A percentile compares a stretch with the other conserved stretches of the same genome.
phyloP scores from a whole-genome alignment of 2,329 filamentous ascomycete genomes.

The Pseudopyrenochaeta lycopersici region DNA sequence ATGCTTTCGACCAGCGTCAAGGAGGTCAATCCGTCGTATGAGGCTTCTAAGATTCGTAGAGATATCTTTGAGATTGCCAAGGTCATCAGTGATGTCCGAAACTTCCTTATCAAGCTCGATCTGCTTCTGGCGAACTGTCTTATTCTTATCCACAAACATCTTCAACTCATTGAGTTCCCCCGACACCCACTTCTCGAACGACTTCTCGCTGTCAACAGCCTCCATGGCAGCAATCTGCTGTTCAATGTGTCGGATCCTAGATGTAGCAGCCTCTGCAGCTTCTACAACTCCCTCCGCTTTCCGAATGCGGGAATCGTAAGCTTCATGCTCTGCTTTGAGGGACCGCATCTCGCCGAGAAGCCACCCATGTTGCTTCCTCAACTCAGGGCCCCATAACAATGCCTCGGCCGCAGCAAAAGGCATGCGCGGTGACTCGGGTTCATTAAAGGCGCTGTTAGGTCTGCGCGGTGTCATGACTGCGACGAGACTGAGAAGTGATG shows the following conservation, averaged over 20 bases:
- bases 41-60: constrained; percentile 4
- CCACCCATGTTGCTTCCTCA: constrained; percentile 48
- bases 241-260: constrained; percentile 23
- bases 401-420: constrained; percentile 31
- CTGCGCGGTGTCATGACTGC: constrained; percentile 10
- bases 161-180: constrained; percentile 21
- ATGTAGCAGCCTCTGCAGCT: constrained; percentile 21
- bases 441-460: constrained; percentile 14
- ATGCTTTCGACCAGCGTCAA: constrained; percentile 16
- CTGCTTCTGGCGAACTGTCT: constrained; percentile 26
- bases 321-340: constrained; percentile 39
- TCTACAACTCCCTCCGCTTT: constrained; percentile 27
- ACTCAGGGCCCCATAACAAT: constrained; percentile 53
- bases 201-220: constrained; percentile 28
- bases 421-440: constrained; percentile 16
- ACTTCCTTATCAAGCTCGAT: constrained; percentile 22
- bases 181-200: constrained; percentile 28
- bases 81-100: constrained; percentile 12
- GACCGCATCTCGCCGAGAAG: constrained; percentile 47
- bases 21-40: constrained; percentile 18
- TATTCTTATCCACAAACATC: constrained; percentile 22
- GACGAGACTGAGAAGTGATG: not conserved
- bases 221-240: constrained; percentile 33
- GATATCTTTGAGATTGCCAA: constrained; percentile 10
- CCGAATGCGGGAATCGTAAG: constrained; percentile 29